Conservation (phyloP, 495 filamentous ascomycete genomes). For the Penicillium atrosanguineum region DNA sequence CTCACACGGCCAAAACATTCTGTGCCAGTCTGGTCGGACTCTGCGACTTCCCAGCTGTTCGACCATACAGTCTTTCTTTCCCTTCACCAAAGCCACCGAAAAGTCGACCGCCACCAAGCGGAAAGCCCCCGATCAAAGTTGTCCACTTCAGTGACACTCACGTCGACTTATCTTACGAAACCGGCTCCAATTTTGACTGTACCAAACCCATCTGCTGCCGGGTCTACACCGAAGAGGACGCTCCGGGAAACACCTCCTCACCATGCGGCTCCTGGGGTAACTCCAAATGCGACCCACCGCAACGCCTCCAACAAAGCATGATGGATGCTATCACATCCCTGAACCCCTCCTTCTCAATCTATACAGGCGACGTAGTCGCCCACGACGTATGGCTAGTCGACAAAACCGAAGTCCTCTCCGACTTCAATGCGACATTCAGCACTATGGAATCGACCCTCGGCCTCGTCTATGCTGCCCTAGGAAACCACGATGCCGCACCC, state of each 20-base stretch:
- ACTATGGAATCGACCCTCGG: slow-evolving; percentile 29
- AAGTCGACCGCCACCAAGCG: slow-evolving; percentile 41
- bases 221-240: slow-evolving; percentile 41
- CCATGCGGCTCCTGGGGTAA: slow-evolving; percentile 51
- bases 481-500: slow-evolving; percentile 56
- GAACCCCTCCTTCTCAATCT: slow-evolving; percentile 28
- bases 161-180: slow-evolving; percentile 50
- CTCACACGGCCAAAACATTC: slow-evolving; percentile 46
- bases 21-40: slow-evolving; percentile 50
- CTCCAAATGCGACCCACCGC: slow-evolving; percentile 49
- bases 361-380: slow-evolving; percentile 31
- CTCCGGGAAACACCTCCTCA: slow-evolving; percentile 37
- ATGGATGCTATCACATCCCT: slow-evolving; percentile 42
- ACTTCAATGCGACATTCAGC: slow-evolving; percentile 44
- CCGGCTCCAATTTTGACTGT: slow-evolving; percentile 49
- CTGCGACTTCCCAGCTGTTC: slow-evolving; percentile 46
- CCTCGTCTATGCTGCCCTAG: slow-evolving; percentile 48
- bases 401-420: slow-evolving; percentile 37
- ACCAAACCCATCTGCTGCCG: slow-evolving; percentile 57
- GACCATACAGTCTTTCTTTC: slow-evolving; percentile 40
- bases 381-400: slow-evolving; percentile 30
- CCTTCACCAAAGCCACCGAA: slow-evolving; percentile 41
- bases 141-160: slow-evolving; percentile 59
- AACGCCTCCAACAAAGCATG: slow-evolving; percentile 52
- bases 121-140: slow-evolving; percentile 45